Evolutionary conservation across 2,329 filamentous ascomycete species (phyloP), one percentile per base, ranked within the genome.

Genomic region (Ophiostoma ulmi): DNA sequence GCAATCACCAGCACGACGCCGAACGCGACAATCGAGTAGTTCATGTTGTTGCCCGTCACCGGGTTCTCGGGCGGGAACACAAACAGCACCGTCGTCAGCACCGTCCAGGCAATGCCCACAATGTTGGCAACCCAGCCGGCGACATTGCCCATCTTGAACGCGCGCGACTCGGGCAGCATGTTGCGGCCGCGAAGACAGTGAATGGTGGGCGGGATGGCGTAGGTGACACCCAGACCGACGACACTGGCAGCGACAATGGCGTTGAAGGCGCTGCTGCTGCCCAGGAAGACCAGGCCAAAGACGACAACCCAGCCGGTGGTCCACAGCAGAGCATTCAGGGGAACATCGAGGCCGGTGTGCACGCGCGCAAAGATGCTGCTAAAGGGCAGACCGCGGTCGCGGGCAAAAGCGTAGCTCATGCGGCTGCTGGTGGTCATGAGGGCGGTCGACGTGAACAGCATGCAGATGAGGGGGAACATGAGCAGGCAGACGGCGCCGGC

Each of bases 41-140:
- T 93, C 90, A 93, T 93, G 79, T 86, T 92, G 74, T 80, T 86
- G 0, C 84, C 82, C 0, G 87, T 87, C 1, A 90, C 88, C 0
- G 89, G 89, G 4, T 88, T 76, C 8, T 83, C 84, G 0, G 91
- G 90, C 3, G 91, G 91, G 79, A 93, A 92, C 26, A 92, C 83
- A 79, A 93, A 93, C 0, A 93, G 82, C 0, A 92, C 87, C 0
- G 90, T 92, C 0, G 90, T 93, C n/a, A 93, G 77, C 14, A 87
- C 80, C 1, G 89, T 86, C 79, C 90, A 93, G 0, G 81, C 80
- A 66, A 93, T 82, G 5, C 90, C 89, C 38, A 86, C 74, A 58
- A 77, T 35, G 71, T 77, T 77, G 6, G 72, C 70, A 0, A 74
- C 76, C 80, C 80, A 82, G 7, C 80, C 80, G 1, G 81, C 72